Percentiles rank a stretch among this genome's conserved stretches.
Conservation (phyloP, 2,329 filamentous ascomycete genomes). For the Epichloe bromicola region DNA sequence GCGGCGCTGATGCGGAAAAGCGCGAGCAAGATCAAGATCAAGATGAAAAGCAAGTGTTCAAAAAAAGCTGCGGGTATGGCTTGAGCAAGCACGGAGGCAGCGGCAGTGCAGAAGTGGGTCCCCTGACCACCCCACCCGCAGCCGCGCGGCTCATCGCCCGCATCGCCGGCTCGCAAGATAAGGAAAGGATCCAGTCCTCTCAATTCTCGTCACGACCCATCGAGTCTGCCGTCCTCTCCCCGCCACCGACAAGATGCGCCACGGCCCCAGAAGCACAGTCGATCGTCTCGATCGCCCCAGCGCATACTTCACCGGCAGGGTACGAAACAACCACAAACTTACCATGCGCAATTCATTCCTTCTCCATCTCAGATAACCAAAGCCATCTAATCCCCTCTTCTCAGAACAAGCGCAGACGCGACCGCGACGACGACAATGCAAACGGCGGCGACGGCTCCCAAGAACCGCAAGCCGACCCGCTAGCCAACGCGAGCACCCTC, state of each 20-base stretch:
- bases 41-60: not conserved
- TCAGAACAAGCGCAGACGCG: slow-evolving; percentile 60
- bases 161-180: no score
- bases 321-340: slow-evolving; percentile 27
- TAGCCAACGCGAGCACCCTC: slow-evolving; percentile 81
- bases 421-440: slow-evolving; percentile 43
- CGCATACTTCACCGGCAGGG: slow-evolving; percentile 79
- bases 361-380: not conserved
- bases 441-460: slow-evolving; percentile 21
- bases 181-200: no score
- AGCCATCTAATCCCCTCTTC: slow-evolving; percentile 2
- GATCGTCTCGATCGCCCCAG: slow-evolving; percentile 89
- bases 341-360: not conserved
- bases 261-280: slow-evolving; percentile 53
- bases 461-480: slow-evolving; percentile 49
- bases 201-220: not conserved
- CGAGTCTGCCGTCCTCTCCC: not conserved
- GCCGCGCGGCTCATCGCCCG: no score
- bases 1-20: not conserved
- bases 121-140: no score
- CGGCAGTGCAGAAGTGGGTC: no score
- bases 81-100: not conserved
- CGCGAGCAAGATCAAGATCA: not conserved
- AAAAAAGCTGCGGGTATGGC: not conserved
- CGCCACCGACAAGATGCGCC: slow-evolving; percentile 25